Base-by-base conservation (phyloP, 805 yeast genomes). In the Teunomyces gatunensis region DNA sequence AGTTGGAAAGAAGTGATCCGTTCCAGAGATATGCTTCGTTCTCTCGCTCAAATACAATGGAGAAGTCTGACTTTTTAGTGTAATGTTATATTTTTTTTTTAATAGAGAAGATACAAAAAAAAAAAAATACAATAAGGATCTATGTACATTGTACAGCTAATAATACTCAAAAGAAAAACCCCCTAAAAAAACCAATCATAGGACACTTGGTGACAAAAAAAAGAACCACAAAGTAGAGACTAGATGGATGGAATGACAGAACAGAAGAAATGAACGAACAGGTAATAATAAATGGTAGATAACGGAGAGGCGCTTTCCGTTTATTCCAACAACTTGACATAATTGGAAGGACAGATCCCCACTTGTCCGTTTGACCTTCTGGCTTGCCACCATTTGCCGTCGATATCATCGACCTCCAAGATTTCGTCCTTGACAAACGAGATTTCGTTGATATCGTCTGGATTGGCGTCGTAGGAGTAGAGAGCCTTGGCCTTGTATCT, bases 341-440 rank as follows among this genome's bases (percentile, higher is more conserved):
- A 92, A 67, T 92, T 94, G 58, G 96, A 85, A 44, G 99, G 98
- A 67, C 96, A 90, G 59, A 92, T 92, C 55, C 98, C 99, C 39
- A 89, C 87, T 64, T 90, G 94, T 29, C 99, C 99, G 56, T 82
- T 86, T 6, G 85, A 77, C 60, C 91, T 81, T 65, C 87, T 82
- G 35, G 96, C 97, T 69, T 90, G 96, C 98, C 98, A 92, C 99
- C 99, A 92, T 69, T 95, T 84, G 40, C 97, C 97, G 54, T 87
- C 87, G 48, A 89, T 89, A 61, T 92, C 97, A 56, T 89, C 89
- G 29, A 92, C 96, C 59, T 85, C 89, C 65, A 92, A 77, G n/a
- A 89, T 72, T 66, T 92, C 98, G 47, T 94, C 97, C 65, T 91
- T 89, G 53, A 78, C 83, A 60, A 92, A 94, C 4, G 96, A 86